Base-by-base conservation (phyloP, 306 rosid genomes). In the Carpinus viminea region DNA sequence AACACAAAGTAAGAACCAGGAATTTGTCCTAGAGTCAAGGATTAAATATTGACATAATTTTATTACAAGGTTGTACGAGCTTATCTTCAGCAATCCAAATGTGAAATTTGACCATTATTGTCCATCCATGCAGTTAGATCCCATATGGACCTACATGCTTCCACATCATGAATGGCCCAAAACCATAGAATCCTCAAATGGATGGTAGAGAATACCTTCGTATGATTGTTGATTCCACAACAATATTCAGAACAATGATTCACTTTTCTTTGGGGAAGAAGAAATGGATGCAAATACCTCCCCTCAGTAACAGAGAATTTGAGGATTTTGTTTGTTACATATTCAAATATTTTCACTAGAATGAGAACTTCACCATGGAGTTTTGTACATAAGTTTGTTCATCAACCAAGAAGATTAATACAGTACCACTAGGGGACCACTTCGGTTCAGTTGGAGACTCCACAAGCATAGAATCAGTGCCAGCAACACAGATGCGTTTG, bases 381-480 rank as follows among this genome's bases (percentile, higher is more conserved):
- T 65, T 76, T 80, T 36, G 9, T 59, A 55, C 28, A 50, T 31
- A 36, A 50, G 50, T 17, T 12, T 20, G 7, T 60, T 80, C 64
- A 69, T 51, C 57, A n/a, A 69, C 21, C 74, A 47, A 54, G 56
- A 10, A 73, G 15, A 64, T 41, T 16, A 45, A 65, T 3, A 52
- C 2, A 52, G 53, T 86, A 95, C 99, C 99, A 75, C 74, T 64
- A 21, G 97, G 76, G 34, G 99, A 93, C 99, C 99, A 96, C 93
- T 93, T 93, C 41, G 99, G 99, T 90, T 91, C 99, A 65, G 87
- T 85, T 77, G 98, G 92, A 72, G 99, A 91, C 86, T 93, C 99
- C 85, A 91, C 89, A 64, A 86, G 59, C 16, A 73, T 74, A 66
- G 94, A 83, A 86, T 95, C 93, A 65, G 65, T 61, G 26, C 99